Base-by-base conservation (phyloP, 1,139 yeast species). In the Chernovozyma sophiae-reginae region DNA sequence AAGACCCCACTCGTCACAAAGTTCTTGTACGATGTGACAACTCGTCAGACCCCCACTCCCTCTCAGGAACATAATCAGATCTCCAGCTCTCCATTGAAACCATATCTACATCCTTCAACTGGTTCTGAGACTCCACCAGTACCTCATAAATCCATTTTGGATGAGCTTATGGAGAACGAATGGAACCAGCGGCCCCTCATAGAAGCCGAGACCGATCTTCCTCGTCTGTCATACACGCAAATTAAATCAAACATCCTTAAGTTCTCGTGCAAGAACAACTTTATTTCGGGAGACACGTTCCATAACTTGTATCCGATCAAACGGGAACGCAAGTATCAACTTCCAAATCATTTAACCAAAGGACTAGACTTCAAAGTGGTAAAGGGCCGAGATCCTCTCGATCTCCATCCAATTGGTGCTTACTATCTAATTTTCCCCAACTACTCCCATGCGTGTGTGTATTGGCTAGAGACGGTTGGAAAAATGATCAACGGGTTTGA, bases 361-460 rank as follows among this genome's bases (percentile, higher is more conserved):
- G 62, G 61, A 1, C 41, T 62, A n/a, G 39, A 43, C 14, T 67
- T 68, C 33, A 51, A 52, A 23, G 65, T 68, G 2, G 58, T 75
- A 7, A 71, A 79, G 41, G 71, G 71, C 12, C 55, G 87, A 39
- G 61, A 73, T 41, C 76, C 77, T 0, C 36, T 50, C 3, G 68
- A 60, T 18, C 55, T 81, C 27, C 46, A 59, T 22, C 71, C 74
- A 30, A 57, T 65, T 43, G 68, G 72, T 33, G 67, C 72, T 2
- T 79, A 79, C 51, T 80, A 70, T 49, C 56, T 81, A 28, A 53
- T 75, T 3, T 81, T 81, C 47, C 61, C 65, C 4, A 56, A 60
- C 30, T 54, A 58, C 34, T 60, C 64, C 24, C 72, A 72, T 17
- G 86, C 86, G 0, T 65, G 76, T 22, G 61, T 64, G 3, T 81